These are phyloP conservation scores for Nicotiana tomentosiformis DNA, from an alignment of 257 asterid genomes.

Conservation along the genomic window DNA sequence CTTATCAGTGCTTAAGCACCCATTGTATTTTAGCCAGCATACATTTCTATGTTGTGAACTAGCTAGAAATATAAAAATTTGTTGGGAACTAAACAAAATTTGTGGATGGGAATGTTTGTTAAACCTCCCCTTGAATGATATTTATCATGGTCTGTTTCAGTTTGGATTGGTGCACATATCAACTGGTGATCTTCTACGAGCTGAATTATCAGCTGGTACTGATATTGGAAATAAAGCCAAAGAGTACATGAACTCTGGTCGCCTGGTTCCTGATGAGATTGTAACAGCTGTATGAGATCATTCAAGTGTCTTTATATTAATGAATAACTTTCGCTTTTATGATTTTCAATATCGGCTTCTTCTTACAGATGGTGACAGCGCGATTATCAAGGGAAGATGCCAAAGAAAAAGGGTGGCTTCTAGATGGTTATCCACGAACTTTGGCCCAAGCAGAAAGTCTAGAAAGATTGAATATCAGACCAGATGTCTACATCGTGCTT, in stretches of 20 bases:
- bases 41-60: too few relatives aligned
- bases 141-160: conserved; percentile 33
- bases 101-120: background rate
- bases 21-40: too few relatives aligned
- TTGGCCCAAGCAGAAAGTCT: conserved; percentile 81
- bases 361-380: conserved; percentile 73
- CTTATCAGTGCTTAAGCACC: too few relatives aligned
- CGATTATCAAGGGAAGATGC: conserved; percentile 70
- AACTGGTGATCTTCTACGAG: conserved; percentile 93
- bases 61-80: too few relatives aligned
- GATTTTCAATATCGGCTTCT: conserved; percentile 15
- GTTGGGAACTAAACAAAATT: background rate
- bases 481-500: conserved; percentile 75
- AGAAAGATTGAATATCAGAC: conserved; percentile 67
- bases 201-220: conserved; percentile 80
- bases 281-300: conserved; percentile 68
- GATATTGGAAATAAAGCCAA: conserved; percentile 81
- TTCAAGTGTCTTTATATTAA: background rate
- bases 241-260: conserved; percentile 86
- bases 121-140: background rate
- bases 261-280: conserved; percentile 81
- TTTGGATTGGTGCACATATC: conserved; percentile 90
- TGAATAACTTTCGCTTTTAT: conserved; percentile 8
- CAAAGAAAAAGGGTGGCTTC: conserved; percentile 93
- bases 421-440: conserved; percentile 91